Conservation (phyloP, 352 stramenopile genomes). For the Globisporangium viniferum region DNA sequence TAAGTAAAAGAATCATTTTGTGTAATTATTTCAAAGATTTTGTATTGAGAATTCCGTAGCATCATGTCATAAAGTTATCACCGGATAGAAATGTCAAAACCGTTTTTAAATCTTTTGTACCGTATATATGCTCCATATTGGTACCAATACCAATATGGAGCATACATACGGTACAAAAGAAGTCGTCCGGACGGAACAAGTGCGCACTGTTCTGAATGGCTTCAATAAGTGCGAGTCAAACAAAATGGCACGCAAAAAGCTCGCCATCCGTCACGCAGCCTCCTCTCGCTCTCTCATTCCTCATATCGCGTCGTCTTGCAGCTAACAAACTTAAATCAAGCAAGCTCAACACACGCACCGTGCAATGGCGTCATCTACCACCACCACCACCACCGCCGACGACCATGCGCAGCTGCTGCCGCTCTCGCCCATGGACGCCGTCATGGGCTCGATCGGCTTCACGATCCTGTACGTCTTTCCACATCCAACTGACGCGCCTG, state of each 20-base stretch:
- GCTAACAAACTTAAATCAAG: background rate
- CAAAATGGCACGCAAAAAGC: background rate
- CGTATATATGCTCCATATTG: no score
- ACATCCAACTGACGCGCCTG: conserved; percentile 6
- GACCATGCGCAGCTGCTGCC: conserved; percentile 5
- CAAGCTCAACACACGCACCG: background rate
- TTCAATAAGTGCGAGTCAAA: background rate
- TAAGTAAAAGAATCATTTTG: no score
- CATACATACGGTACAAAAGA: no score
- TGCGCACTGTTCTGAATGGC: conserved; percentile 1
- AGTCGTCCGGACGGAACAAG: background rate
- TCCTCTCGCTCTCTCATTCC: background rate
- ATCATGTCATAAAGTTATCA: no score
- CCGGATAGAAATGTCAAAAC: no score
- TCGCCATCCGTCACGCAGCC: background rate
- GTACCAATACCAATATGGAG: no score
- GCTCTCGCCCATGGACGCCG: conserved; percentile 49
- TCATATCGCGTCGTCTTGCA: background rate
- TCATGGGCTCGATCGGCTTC: conserved; percentile 44
- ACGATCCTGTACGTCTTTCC: conserved; percentile 59
- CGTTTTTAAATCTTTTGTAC: no score
- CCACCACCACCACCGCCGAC: background rate
- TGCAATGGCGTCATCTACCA: background rate
- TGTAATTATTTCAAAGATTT: no score
- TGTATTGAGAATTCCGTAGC: no score